phyloP scores from a whole-genome alignment of 257 asterid species.

The Solanum neorickii region DNA sequence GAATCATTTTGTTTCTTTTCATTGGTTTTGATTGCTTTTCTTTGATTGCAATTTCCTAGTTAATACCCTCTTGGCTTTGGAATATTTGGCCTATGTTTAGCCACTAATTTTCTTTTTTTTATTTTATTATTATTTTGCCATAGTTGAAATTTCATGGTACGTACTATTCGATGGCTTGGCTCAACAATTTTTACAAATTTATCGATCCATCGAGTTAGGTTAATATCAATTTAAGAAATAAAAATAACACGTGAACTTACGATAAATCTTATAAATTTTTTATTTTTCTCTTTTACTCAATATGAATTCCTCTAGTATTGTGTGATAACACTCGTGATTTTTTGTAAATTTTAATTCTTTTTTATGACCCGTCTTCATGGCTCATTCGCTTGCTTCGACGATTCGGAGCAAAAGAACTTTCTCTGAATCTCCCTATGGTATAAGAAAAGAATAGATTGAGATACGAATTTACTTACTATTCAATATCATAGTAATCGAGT shows the following conservation, averaged over 20 bases:
- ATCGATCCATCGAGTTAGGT: not conserved
- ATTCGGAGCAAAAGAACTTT: no score
- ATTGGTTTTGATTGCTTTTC: not conserved
- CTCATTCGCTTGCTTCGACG: no score
- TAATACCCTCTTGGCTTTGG: not conserved
- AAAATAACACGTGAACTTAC: not conserved
- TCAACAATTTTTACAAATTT: not conserved
- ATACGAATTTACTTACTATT: no score
- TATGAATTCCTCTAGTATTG: not conserved
- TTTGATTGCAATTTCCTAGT: not conserved
- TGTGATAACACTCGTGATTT: not conserved
- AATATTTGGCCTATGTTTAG: not conserved
- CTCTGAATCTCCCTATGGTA: no score
- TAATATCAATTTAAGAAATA: not conserved
- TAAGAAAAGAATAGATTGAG: no score
- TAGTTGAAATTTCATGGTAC: not conserved
- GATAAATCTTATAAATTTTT: not conserved
- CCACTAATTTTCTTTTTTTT: not conserved
- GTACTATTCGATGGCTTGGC: not conserved
- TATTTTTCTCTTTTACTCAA: not conserved
- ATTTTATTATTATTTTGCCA: not conserved
- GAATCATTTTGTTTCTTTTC: not conserved
- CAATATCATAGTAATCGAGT: not conserved
- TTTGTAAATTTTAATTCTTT: not conserved
- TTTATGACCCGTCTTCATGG: not conserved